Percentiles rank a stretch among this genome's conserved stretches.
Evolutionary conservation across 2,329 filamentous ascomycete species (phyloP).

Genomic region (Ambrosiella beaveri): DNA sequence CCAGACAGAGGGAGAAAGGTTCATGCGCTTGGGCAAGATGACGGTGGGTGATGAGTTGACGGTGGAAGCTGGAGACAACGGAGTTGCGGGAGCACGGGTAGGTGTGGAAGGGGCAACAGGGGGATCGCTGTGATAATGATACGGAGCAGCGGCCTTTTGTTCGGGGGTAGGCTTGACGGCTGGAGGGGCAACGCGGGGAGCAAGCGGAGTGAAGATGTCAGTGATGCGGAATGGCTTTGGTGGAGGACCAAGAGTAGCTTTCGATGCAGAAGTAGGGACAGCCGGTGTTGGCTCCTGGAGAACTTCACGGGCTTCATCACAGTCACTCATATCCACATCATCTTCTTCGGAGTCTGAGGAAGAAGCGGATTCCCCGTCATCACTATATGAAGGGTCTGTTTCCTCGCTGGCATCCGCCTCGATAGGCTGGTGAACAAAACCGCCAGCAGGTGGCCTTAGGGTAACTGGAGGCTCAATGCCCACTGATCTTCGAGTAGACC

Average conservation of each 20-base stretch:
- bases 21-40: slow-evolving; percentile 6
- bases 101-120: not conserved
- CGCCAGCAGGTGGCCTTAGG: slow-evolving; percentile 5
- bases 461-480: slow-evolving; percentile 10
- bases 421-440: slow-evolving; percentile 12
- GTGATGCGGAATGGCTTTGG: slow-evolving; percentile 2
- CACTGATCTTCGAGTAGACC: not conserved
- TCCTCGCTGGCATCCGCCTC: slow-evolving; percentile 8
- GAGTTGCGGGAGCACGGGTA: not conserved
- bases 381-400: slow-evolving; percentile 4
- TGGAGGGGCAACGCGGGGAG: not conserved
- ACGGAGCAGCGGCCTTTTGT: slow-evolving; percentile 6
- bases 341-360: slow-evolving; percentile 2
- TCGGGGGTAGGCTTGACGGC: not conserved
- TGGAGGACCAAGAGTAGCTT: not conserved
- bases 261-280: not conserved
- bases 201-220: slow-evolving; percentile 7
- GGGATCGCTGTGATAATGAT: slow-evolving; percentile 8
- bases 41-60: slow-evolving; percentile 17
- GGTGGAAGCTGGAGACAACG: slow-evolving; percentile 15
- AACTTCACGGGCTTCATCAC: not conserved
- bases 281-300: not conserved
- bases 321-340: not conserved
- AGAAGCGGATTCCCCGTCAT: not conserved
- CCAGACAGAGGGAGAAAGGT: slow-evolving; percentile 29